A percentile compares a stretch with the other conserved stretches of the same genome.
Evolutionary conservation across 441 rosid genomes (phyloP).

Genomic region (Raphanus hybrid): DNA sequence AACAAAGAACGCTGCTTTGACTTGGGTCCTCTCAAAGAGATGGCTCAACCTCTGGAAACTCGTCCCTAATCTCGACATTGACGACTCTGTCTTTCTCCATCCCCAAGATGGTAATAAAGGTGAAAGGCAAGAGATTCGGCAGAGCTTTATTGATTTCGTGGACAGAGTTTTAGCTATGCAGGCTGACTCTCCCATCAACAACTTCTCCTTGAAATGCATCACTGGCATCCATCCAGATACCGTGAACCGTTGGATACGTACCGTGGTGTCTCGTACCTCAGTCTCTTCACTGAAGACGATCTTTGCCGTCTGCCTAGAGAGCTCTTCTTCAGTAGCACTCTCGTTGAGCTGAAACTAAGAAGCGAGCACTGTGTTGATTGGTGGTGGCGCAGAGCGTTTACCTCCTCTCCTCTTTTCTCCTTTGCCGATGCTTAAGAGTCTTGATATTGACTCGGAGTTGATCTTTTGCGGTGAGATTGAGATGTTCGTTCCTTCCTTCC

Average conservation of each 20-base stretch:
- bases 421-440: constrained; percentile 30
- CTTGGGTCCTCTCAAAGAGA: constrained; percentile 1
- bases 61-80: neutral
- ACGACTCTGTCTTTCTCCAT: constrained; percentile 1
- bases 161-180: neutral
- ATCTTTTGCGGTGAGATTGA: neutral
- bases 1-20: constrained; percentile 2
- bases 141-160: neutral
- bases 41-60: constrained; percentile 1
- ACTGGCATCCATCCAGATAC: neutral
- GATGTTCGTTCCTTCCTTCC: constrained; percentile 13
- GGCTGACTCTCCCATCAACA: constrained; percentile 4
- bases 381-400: neutral
- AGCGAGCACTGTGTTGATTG: neutral
- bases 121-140: neutral
- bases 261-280: neutral
- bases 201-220: neutral
- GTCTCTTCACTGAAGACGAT: neutral
- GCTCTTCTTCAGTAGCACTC: constrained; percentile 13
- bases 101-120: neutral
- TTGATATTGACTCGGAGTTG: neutral
- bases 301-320: neutral
- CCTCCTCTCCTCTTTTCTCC: neutral
- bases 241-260: constrained; percentile 16
- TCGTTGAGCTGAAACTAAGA: constrained; percentile 5